A percentile compares a stretch with the other conserved stretches of the same genome.
Conservation (phyloP, 2,329 filamentous ascomycete genomes). For the Apiospora kogelbergensis region DNA sequence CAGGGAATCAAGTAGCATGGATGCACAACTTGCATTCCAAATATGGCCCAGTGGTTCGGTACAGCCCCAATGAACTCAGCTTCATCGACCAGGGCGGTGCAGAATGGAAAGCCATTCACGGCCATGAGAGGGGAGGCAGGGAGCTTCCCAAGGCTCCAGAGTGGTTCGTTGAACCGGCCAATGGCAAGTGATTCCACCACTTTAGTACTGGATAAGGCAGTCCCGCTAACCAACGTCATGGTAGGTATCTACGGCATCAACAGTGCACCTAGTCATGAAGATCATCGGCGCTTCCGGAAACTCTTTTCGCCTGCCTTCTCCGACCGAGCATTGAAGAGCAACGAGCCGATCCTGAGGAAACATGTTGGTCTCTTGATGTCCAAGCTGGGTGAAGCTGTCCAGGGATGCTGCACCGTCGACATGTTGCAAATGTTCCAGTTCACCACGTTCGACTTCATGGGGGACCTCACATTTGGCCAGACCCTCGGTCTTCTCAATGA, state of each 20-base stretch:
- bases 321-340: constrained; percentile 13
- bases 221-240: not conserved
- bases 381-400: constrained; percentile 30
- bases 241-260: constrained; percentile 1
- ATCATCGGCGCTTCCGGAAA: constrained; percentile 20
- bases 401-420: constrained; percentile 15
- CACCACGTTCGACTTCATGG: constrained; percentile 23
- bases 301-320: constrained; percentile 24
- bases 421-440: constrained; percentile 21
- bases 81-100: constrained; percentile 13
- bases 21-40: constrained; percentile 21
- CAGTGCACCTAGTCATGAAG: not conserved
- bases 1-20: constrained; percentile 23
- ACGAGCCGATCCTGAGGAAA: not conserved
- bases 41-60: constrained; percentile 23
- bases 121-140: constrained; percentile 12
- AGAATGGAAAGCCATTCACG: constrained; percentile 22
- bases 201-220: not conserved
- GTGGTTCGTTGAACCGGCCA: constrained; percentile 15
- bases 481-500: constrained; percentile 15
- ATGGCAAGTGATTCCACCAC: constrained; percentile 3
- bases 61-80: constrained; percentile 22
- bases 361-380: constrained; percentile 32
- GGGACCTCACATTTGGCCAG: constrained; percentile 21
- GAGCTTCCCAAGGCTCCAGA: constrained; percentile 12